These are phyloP conservation scores for Colletotrichum spaethianum DNA, from an alignment of 2,329 filamentous ascomycete species.

Conservation along the genomic window DNA sequence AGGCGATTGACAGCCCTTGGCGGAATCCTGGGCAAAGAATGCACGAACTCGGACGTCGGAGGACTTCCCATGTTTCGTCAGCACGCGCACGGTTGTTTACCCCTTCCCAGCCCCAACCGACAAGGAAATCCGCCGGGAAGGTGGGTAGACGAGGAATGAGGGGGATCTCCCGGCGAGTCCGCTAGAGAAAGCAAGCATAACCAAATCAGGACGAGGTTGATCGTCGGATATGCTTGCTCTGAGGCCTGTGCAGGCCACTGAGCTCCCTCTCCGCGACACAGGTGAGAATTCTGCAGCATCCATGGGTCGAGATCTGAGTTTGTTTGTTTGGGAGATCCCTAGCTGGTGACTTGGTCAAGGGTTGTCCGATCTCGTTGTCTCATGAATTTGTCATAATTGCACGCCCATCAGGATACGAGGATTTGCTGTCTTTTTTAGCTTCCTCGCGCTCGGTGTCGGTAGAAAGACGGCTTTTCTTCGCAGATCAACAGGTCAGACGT, in stretches of 20 bases:
- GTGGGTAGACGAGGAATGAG: neutral
- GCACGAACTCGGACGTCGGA: constrained; percentile 24
- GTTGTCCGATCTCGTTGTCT: constrained; percentile 15
- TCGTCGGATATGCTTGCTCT: constrained; percentile 22
- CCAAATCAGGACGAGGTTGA: constrained; percentile 30
- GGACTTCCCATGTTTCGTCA: constrained; percentile 34
- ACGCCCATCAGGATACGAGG: neutral
- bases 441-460: neutral
- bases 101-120: constrained; percentile 6
- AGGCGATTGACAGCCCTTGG: constrained; percentile 38
- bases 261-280: constrained; percentile 32
- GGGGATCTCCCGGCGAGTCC: constrained; percentile 31
- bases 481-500: neutral
- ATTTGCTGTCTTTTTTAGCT: neutral
- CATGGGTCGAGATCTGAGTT: constrained; percentile 17
- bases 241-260: constrained; percentile 28
- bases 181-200: constrained; percentile 36
- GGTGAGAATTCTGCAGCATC: constrained; percentile 23
- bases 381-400: constrained; percentile 34
- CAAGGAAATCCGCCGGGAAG: neutral
- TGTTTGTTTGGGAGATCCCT: constrained; percentile 30
- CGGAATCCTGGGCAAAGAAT: constrained; percentile 18
- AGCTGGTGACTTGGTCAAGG: constrained; percentile 6
- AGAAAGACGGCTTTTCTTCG: neutral
- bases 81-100: constrained; percentile 31